Evolutionary conservation across 306 rosid species (phyloP).

Genomic region (Sicyos baderoa): DNA sequence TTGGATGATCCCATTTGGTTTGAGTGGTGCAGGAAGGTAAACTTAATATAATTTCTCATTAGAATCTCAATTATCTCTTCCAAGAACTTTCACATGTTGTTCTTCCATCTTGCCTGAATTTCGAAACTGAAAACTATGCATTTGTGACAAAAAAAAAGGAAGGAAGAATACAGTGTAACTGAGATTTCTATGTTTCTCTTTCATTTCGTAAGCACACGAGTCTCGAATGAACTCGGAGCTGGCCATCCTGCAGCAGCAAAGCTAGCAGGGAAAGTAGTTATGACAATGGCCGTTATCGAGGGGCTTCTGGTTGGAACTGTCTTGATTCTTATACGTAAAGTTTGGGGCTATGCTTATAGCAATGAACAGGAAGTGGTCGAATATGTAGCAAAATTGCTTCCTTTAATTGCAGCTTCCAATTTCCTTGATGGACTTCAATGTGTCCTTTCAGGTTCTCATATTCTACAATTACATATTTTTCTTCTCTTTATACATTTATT

Average conservation of each 20-base stretch:
- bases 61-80: background rate
- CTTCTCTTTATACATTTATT: background rate
- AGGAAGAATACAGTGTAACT: background rate
- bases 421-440: conserved; percentile 64
- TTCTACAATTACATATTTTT: background rate
- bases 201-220: conserved; percentile 41
- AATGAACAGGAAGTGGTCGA: conserved; percentile 45
- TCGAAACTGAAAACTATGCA: background rate
- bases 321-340: conserved; percentile 43
- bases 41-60: background rate
- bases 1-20: conserved; percentile 77
- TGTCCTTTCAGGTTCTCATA: conserved; percentile 50
- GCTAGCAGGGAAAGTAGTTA: conserved; percentile 46
- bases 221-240: conserved; percentile 75
- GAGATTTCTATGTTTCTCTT: conserved; percentile 1
- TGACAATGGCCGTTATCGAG: conserved; percentile 40
- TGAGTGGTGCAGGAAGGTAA: conserved; percentile 70
- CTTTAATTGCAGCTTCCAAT: conserved; percentile 47
- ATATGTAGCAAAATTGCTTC: conserved; percentile 52
- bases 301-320: conserved; percentile 37
- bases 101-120: background rate
- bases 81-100: background rate
- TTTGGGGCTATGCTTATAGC: conserved; percentile 69
- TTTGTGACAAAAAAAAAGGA: background rate
- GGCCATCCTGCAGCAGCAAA: conserved; percentile 45